A percentile compares a stretch with the other conserved stretches of the same genome.
Conservation (phyloP, 2,329 filamentous ascomycete species). For the Ophiocordyceps sinensis region DNA sequence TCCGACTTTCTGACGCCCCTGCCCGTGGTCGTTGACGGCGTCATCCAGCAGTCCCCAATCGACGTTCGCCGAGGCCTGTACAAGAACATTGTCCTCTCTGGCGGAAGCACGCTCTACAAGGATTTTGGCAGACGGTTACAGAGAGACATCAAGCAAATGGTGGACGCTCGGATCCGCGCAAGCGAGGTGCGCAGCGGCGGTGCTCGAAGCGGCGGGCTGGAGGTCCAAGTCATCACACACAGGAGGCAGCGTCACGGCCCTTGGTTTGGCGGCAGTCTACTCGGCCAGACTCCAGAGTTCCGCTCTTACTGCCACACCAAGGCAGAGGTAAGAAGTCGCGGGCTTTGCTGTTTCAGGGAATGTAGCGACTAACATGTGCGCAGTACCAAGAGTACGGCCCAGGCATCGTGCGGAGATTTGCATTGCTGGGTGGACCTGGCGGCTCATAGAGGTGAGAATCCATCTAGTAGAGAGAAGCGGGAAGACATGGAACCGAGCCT, state of each 20-base stretch:
- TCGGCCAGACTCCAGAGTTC: slow-evolving; percentile 97
- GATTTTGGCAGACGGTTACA: slow-evolving; percentile 94
- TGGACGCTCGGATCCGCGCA: slow-evolving; percentile 82
- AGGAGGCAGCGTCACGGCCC: slow-evolving; percentile 94
- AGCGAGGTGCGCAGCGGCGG: slow-evolving; percentile 87
- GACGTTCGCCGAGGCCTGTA: slow-evolving; percentile 93
- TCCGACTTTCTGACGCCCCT: slow-evolving; percentile 96
- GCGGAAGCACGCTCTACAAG: slow-evolving; percentile 95
- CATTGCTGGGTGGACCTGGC: slow-evolving; percentile 80
- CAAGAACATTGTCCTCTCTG: slow-evolving; percentile 98
- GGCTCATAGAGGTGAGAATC: slow-evolving; percentile 40
- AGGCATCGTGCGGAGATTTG: slow-evolving; percentile 89
- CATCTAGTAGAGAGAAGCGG: not conserved
- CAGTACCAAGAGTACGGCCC: slow-evolving; percentile 93
- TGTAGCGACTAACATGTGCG: slow-evolving; percentile 8
- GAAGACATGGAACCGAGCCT: not conserved
- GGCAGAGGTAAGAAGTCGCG: slow-evolving; percentile 41
- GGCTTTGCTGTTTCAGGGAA: not conserved
- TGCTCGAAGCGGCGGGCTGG: slow-evolving; percentile 82
- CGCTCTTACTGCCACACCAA: slow-evolving; percentile 97
- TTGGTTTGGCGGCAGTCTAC: slow-evolving; percentile 93
- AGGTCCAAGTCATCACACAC: slow-evolving; percentile 94
- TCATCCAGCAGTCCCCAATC: slow-evolving; percentile 95
- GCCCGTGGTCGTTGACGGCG: slow-evolving; percentile 84
- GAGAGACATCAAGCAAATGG: slow-evolving; percentile 90